Evolutionary conservation across 108 stramenopile species (phyloP).

Genomic region (Nitzschia palea): DNA sequence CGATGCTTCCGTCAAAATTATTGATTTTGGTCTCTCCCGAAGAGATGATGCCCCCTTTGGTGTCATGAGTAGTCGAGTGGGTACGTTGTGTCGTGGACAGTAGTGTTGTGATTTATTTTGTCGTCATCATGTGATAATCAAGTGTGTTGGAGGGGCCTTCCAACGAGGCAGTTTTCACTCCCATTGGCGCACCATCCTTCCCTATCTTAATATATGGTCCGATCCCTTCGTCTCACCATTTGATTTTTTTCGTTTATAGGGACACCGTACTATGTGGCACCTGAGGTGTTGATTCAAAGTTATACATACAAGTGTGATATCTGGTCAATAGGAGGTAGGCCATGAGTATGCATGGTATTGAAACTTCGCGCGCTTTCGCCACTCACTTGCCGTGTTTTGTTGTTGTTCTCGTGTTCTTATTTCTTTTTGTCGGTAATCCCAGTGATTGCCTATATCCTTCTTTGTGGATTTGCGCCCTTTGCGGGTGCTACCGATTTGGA

Average conservation of each 20-base stretch:
- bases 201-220: too few relatives aligned
- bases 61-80: slow-evolving; percentile 16
- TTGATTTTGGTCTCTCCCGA: slow-evolving; percentile 81
- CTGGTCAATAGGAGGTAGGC: slow-evolving; percentile 57
- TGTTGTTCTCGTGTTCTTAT: background rate
- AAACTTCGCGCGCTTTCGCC: background rate
- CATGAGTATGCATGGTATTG: too few relatives aligned
- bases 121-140: background rate
- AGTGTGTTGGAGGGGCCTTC: too few relatives aligned
- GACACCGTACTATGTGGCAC: slow-evolving; percentile 45
- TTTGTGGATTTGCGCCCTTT: slow-evolving; percentile 72
- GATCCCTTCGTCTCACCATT: too few relatives aligned
- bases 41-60: slow-evolving; percentile 33
- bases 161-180: too few relatives aligned
- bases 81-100: slow-evolving; percentile 12
- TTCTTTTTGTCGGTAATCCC: background rate
- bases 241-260: too few relatives aligned
- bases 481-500: slow-evolving; percentile 37
- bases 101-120: background rate
- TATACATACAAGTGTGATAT: slow-evolving; percentile 70
- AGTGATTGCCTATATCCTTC: slow-evolving; percentile 68
- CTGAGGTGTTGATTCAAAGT: slow-evolving; percentile 47
- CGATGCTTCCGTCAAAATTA: slow-evolving; percentile 45
- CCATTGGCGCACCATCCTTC: too few relatives aligned
- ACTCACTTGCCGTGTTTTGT: background rate